Evolutionary conservation across 345 rosid species (phyloP), one percentile per base, ranked within the genome.

Genomic region (Nasturtium officinale): DNA sequence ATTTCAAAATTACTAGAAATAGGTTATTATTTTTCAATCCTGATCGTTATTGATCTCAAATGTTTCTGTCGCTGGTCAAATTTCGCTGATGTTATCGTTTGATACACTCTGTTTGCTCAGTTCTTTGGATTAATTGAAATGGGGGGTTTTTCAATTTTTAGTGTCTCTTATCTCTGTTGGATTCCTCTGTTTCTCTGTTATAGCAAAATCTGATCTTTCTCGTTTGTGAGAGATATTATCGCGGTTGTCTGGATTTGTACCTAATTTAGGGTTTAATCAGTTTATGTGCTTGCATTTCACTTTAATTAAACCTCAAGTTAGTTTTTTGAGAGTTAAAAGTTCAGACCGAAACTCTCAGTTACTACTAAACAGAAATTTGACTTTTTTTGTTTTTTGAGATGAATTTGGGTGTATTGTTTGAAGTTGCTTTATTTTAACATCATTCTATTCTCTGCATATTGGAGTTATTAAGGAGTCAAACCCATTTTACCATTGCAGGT

Each of bases 401-500:
- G 38, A 51, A 17, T 40, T n/a, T 48, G 20, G 40, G 42, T 32
- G 45, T 56, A 48, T 15, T 21, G 5, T 43, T 38, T 67, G 74
- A 59, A 69, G 17, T 40, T 47, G 67, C 23, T 3, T 59, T 30
- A 0, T 46, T 43, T 5, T 43, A 55, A 21, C 57, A 43, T 54
- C 30, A 11, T 35, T 61, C 42, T 74, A 40, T 40, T 72, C 46
- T 72, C 50, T 69, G 65, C 46, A 21, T 67, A 16, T 53, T 15
- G 25, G 25, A 32, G 23, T 54, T 63, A 42, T 30, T 60, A 26
- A 32, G 17, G 38, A 50, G 16, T 9, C 40, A 50, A 48, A 74
- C 7, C 15, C 50, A 58, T 79, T 13, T 52, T 15, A 47, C 69
- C 77, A 13, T 67, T 77, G 11, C 83, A 86, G 92, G 82, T 58